These are phyloP conservation scores for Mycena chlorophos DNA, from an alignment of 768 basidiomycete species.

Conservation along the genomic window DNA sequence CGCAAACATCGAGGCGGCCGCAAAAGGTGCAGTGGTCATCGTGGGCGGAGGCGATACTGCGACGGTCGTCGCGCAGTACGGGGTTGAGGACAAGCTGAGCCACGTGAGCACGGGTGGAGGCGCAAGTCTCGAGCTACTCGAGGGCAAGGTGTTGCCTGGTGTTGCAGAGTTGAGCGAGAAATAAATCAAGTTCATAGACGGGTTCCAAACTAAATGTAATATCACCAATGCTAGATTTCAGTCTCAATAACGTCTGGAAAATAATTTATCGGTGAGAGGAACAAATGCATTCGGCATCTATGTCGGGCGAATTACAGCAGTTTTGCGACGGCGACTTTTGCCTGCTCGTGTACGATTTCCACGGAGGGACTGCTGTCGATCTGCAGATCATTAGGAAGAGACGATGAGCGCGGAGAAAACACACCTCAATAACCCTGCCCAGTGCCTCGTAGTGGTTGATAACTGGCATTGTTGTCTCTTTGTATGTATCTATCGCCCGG, in stretches of 20 bases:
- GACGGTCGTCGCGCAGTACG: constrained; percentile 88
- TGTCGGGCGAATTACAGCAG: no score
- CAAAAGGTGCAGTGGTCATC: constrained; percentile 87
- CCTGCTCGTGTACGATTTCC: constrained; percentile 36
- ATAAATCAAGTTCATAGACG: constrained; percentile 29
- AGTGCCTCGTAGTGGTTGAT: constrained; percentile 73
- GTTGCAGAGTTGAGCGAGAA: constrained; percentile 90
- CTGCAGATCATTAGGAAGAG: constrained; percentile 35
- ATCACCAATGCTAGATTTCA: no score
- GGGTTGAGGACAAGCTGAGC: constrained; percentile 83
- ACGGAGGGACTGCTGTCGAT: constrained; percentile 61
- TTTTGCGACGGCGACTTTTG: constrained; percentile 53
- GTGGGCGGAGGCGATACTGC: constrained; percentile 96
- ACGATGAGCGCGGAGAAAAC: neutral
- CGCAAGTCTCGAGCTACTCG: constrained; percentile 90
- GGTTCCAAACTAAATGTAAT: neutral
- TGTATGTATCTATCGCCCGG: constrained; percentile 66
- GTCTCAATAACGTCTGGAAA: no score
- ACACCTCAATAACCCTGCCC: constrained; percentile 80
- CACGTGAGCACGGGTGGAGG: constrained; percentile 97
- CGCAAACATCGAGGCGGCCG: constrained; percentile 82
- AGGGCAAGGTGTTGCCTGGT: constrained; percentile 95
- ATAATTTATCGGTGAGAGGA: no score
- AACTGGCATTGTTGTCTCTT: constrained; percentile 89
- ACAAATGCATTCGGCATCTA: no score